Percentiles rank a stretch among this genome's conserved stretches.
These are phyloP conservation scores for Funneliformis caledonium DNA, from an alignment of 371 early-diverging fungal species.

Conservation along the genomic window DNA sequence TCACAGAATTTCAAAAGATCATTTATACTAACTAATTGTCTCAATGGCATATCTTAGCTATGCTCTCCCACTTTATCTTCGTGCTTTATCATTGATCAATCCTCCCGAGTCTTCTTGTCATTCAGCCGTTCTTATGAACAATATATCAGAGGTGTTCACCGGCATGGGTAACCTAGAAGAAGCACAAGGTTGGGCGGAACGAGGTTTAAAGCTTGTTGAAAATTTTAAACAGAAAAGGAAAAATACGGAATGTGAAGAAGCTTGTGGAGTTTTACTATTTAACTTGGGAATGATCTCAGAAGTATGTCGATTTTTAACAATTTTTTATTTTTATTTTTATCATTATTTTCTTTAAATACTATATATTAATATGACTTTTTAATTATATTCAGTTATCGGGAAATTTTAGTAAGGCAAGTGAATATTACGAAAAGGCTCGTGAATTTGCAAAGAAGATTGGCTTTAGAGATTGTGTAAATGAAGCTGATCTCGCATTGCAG, in stretches of 20 bases:
- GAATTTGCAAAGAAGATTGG: constrained; percentile 47
- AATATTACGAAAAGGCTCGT: constrained; percentile 47
- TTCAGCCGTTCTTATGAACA: constrained; percentile 61
- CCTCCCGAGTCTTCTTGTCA: constrained; percentile 54
- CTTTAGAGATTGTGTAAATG: constrained; percentile 45
- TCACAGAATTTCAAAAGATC: not conserved
- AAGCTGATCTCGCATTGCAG: constrained; percentile 49
- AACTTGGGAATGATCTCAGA: constrained; percentile 70
- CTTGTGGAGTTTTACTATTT: constrained; percentile 61
- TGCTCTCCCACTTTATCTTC: constrained; percentile 64
- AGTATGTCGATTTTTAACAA: constrained; percentile 46
- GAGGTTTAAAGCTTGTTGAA: constrained; percentile 58
- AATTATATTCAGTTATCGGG: constrained; percentile 46
- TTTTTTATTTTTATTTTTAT: not conserved
- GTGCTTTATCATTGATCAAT: constrained; percentile 55
- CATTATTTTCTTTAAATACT: not conserved
- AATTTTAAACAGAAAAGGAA: constrained; percentile 53
- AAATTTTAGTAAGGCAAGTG: constrained; percentile 43
- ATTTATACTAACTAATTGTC: constrained; percentile 4
- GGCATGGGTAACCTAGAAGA: constrained; percentile 58
- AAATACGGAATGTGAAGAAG: constrained; percentile 60
- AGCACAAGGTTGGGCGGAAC: constrained; percentile 65
- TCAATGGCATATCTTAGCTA: constrained; percentile 45
- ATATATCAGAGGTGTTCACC: constrained; percentile 63
- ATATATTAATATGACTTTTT: constrained; percentile 9